Evolutionary conservation across 495 filamentous ascomycete species (phyloP), one percentile per base, ranked within the genome.

Genomic region (Lindgomyces ingoldianus): DNA sequence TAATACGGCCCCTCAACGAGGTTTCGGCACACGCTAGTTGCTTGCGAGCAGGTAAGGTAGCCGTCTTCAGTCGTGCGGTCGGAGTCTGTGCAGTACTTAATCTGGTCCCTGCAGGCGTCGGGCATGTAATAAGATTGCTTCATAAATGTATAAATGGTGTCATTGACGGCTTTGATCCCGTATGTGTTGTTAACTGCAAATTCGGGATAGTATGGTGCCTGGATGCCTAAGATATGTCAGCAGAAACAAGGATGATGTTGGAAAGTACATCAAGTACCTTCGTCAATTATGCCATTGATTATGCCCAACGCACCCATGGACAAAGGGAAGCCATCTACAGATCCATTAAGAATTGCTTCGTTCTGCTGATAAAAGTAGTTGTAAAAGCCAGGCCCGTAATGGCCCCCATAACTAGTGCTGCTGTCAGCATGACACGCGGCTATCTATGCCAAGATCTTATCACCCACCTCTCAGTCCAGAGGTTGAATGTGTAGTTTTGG

Each of bases 161-260:
- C 72, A 64, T 84, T 88, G 67, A 91, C 82, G 1, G 85, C 78
- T 61, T 85, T 71, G 26, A 93, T 82, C 10, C 84, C 85, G 69
- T 91, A 96, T 1, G 89, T 89, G 68, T 95, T 96, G 74, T 87
- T 86, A 47, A 84, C 80, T 12, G 87, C 87, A 73, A 91, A 87
- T 18, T 80, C 72, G 3, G 87, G 83, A 67, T 91, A 93, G 52
- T 78, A 83, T 1, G 85, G 83, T 12, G 78, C 81, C 75, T 93
- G 89, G 16, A 87, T 81, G 4, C 33, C 33, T 39, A 14, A 14
- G 14, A 14, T 14, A 14, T 6, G 33, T 39, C 14, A 39, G 14
- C 6, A 6, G 33, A 6, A 14, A 39, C 6, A 39, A 6, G 33
- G 33, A 6, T 6, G 6, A 39, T 6, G 6, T 39, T 39, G n/a